Conservation (phyloP, 164 flowering plant genomes). For the Stephania japonica region DNA sequence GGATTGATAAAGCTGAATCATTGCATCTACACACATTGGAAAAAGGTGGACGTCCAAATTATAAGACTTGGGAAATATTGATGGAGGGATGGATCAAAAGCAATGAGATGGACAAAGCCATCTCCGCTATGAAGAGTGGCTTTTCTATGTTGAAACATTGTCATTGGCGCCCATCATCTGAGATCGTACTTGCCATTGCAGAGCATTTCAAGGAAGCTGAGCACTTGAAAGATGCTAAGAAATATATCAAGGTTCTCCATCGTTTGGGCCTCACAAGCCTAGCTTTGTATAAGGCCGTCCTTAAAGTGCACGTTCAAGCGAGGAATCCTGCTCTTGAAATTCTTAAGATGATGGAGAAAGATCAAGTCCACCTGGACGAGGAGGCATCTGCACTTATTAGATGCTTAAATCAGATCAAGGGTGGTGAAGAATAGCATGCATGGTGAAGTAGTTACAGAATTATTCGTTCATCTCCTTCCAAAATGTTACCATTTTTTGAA, state of each 20-base stretch:
- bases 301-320: conserved; percentile 29
- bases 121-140: conserved; percentile 45
- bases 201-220: conserved; percentile 35
- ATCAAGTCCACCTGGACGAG: conserved; percentile 34
- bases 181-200: conserved; percentile 27
- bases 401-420: conserved; percentile 9
- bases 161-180: conserved; percentile 39
- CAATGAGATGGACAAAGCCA: conserved; percentile 43
- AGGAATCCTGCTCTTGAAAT: conserved; percentile 26
- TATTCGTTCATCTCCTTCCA: background rate
- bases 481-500: background rate
- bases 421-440: background rate
- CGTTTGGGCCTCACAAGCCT: conserved; percentile 31
- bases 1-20: conserved; percentile 42
- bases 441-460: background rate
- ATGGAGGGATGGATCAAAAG: conserved; percentile 53
- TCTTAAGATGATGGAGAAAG: conserved; percentile 41
- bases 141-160: conserved; percentile 33
- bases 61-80: conserved; percentile 70
- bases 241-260: conserved; percentile 23
- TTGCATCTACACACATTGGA: conserved; percentile 40
- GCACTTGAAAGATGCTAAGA: conserved; percentile 29
- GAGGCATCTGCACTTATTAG: conserved; percentile 27
- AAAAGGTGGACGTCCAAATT: conserved; percentile 56
- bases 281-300: conserved; percentile 38